phyloP scores from a whole-genome alignment of 2,329 filamentous ascomycete genomes.

The Cadophora sp. region DNA sequence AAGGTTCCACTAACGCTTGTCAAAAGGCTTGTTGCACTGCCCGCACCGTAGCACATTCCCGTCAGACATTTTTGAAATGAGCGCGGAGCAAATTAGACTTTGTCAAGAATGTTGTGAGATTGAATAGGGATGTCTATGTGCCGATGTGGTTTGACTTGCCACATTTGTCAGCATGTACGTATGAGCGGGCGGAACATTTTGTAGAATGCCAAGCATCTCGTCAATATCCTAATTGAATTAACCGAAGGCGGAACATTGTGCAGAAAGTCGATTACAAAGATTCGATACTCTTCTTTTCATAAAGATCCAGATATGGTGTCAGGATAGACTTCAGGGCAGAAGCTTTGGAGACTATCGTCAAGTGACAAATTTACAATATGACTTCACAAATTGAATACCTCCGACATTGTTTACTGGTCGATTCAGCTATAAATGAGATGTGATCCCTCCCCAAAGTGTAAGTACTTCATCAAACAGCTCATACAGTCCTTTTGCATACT shows the following conservation, averaged over 20 bases:
- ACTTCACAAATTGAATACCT: neutral
- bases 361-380: neutral
- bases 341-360: neutral
- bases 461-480: neutral
- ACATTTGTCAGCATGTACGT: slow-evolving; percentile 37
- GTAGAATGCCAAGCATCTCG: slow-evolving; percentile 31
- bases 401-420: neutral
- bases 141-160: neutral
- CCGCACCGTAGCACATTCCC: neutral
- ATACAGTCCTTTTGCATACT: neutral
- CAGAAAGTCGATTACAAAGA: neutral
- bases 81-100: neutral
- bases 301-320: too few relatives aligned
- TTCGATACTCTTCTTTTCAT: too few relatives aligned
- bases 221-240: slow-evolving; percentile 20
- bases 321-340: too few relatives aligned
- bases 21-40: slow-evolving; percentile 51
- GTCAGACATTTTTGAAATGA: neutral
- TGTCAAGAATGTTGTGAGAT: neutral
- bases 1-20: slow-evolving; percentile 46
- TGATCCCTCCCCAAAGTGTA: neutral
- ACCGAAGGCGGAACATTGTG: neutral
- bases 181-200: slow-evolving; percentile 40
- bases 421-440: neutral
- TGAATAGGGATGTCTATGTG: neutral